These are phyloP conservation scores for Coelastrella sp. DNA, from an alignment of 139 green algal species.

Conservation along the genomic window DNA sequence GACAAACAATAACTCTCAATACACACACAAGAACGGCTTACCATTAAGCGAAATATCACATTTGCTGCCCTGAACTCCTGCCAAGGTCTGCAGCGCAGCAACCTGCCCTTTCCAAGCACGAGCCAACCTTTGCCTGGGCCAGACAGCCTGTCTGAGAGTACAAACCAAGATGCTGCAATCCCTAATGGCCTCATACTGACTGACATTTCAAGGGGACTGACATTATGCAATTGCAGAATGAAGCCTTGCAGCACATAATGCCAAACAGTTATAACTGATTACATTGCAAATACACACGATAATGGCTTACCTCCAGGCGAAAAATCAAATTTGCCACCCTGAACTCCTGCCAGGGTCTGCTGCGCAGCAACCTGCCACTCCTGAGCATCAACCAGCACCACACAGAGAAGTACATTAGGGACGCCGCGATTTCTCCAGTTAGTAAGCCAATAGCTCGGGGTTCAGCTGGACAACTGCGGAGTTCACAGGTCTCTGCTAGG, in stretches of 20 bases:
- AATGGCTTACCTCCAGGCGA: slow-evolving; percentile 48
- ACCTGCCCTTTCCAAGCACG: too few species aligned
- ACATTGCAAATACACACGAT: background rate
- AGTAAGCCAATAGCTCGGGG: background rate
- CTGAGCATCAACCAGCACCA: slow-evolving; percentile 41
- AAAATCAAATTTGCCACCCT: slow-evolving; percentile 57
- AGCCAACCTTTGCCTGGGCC: too few species aligned
- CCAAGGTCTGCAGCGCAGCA: too few species aligned
- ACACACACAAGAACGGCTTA: background rate
- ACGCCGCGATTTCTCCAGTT: background rate
- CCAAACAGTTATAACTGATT: background rate
- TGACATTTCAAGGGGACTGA: too few species aligned
- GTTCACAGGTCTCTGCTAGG: slow-evolving; percentile 6
- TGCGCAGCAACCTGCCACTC: slow-evolving; percentile 43
- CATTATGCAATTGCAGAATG: background rate
- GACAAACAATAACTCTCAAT: background rate
- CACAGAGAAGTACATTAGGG: slow-evolving; percentile 16
- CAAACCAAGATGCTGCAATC: too few species aligned
- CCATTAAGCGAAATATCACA: slow-evolving; percentile 51
- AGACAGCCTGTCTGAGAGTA: too few species aligned
- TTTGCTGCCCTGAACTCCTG: slow-evolving; percentile 53
- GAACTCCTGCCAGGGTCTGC: slow-evolving; percentile 51
- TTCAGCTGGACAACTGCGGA: background rate
- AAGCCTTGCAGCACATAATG: background rate
- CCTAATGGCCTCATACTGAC: too few species aligned